These are phyloP conservation scores for Pachyrhizus erosus DNA, from an alignment of 306 rosid genomes.

Conservation along the genomic window DNA sequence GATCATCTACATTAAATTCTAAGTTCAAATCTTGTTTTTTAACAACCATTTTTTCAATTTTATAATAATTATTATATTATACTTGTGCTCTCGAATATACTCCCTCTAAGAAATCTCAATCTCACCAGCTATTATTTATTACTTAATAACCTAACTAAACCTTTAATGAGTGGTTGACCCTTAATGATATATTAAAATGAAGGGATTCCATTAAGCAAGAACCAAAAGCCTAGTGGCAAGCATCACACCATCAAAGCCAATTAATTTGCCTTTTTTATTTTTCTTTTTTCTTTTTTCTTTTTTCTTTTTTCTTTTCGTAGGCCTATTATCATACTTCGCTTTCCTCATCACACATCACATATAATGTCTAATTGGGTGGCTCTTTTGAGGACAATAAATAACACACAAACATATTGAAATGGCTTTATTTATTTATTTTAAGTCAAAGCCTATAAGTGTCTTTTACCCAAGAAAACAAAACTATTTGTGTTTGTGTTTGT, in stretches of 20 bases:
- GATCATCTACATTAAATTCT: too few relatives aligned
- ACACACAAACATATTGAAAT: not conserved
- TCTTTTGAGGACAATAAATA: not conserved
- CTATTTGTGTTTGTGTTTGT: not conserved
- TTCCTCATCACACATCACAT: not conserved
- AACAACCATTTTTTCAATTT: too few relatives aligned
- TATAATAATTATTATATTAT: too few relatives aligned
- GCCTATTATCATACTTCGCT: not conserved
- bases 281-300: not conserved
- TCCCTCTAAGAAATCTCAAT: too few relatives aligned
- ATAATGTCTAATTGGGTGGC: not conserved
- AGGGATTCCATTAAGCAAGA: not conserved
- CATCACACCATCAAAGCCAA: not conserved
- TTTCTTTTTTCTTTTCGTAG: not conserved
- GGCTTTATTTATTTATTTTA: not conserved
- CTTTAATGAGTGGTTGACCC: not conserved
- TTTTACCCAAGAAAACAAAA: not conserved
- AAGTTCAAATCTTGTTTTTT: too few relatives aligned
- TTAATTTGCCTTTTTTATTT: not conserved
- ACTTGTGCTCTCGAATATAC: too few relatives aligned
- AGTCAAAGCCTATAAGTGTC: not conserved
- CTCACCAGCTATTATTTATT: too few relatives aligned
- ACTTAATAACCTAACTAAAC: not conserved
- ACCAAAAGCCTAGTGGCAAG: not conserved
- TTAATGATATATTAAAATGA: not conserved